Evolutionary conservation across 1,284 basidiomycete genomes (phyloP).

Genomic region (Neolentinus lepideus): DNA sequence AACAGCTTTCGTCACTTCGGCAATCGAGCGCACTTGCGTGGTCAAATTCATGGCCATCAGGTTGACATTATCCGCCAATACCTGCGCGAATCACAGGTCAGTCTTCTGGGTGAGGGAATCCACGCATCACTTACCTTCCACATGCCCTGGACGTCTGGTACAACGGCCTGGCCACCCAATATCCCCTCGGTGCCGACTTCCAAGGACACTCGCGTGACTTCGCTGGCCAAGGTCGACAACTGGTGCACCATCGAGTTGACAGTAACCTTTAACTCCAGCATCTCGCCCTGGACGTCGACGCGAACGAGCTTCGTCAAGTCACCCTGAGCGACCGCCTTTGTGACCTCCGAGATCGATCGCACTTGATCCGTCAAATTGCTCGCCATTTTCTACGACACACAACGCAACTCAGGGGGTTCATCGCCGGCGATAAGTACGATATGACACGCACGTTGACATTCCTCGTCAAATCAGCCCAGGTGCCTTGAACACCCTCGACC

Average conservation of each 20-base stretch:
- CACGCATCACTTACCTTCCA: conserved; percentile 61
- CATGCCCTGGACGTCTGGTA: conserved; percentile 84
- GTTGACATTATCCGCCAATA: conserved; percentile 75
- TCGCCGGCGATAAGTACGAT: too few relatives aligned
- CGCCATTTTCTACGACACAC: conserved; percentile 67
- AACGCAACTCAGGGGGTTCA: too few relatives aligned
- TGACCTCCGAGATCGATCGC: conserved; percentile 94
- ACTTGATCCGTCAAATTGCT: conserved; percentile 95
- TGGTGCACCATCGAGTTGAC: conserved; percentile 91
- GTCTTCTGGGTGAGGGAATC: neutral
- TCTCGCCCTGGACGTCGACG: conserved; percentile 96
- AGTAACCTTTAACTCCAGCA: conserved; percentile 88
- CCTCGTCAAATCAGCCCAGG: conserved; percentile 87
- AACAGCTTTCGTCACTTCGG: conserved; percentile 84
- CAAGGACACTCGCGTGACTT: conserved; percentile 82
- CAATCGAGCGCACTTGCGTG: conserved; percentile 87
- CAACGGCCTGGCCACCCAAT: conserved; percentile 88
- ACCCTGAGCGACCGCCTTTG: conserved; percentile 93
- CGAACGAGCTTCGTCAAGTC: conserved; percentile 87
- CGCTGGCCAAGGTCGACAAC: conserved; percentile 76
- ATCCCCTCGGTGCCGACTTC: conserved; percentile 96
- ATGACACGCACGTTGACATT: conserved; percentile 83
- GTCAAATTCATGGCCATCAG: conserved; percentile 91
- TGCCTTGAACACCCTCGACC: conserved; percentile 90
- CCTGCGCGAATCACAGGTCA: conserved; percentile 29